Evolutionary conservation across 352 stramenopile genomes (phyloP), one percentile per base, ranked within the genome.

Genomic region (Phytopythium ostracodes): DNA sequence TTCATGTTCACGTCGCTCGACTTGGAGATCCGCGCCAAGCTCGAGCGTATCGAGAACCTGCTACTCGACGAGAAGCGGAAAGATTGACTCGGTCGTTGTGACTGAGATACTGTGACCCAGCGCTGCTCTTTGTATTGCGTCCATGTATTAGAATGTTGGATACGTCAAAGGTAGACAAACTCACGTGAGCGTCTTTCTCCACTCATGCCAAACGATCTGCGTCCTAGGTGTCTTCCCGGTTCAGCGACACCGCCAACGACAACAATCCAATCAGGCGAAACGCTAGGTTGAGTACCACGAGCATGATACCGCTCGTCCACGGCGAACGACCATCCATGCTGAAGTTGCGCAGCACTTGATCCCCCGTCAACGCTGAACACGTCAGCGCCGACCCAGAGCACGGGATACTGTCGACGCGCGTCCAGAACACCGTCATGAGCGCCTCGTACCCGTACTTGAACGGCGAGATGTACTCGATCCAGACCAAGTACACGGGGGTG

Each of bases 371-470:
- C 2, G 63, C 68, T 11, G 63, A 25, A 27, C 71, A 82, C 4
- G 38, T 44, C 17, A 51, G 31, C 9, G 42, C 54, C 20, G 59
- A 36, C 8, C 53, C 38, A 22, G 50, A 4, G 56, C 71, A 79
- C 33, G 71, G 44, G 24, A 76, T 75, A 10, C 11, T 20, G 27
- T 58, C 36, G 35, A 79, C 53, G 3, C 53, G 38, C 33, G 55
- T 29, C 68, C 69, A 79, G 52, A 71, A 77, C 20, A 65, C 35
- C 11, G 52, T 67, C 63, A 71, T 77, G 35, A 72, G n/a, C 4
- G 42, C 69, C 44, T 75, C 65, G 36, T 64, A 75, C n/a, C 66
- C 72, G 43, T 75, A 79, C 46, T 73, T 74, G 50, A 79, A 56
- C 8, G 70, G 67, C 43, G 69, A 77, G 29, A 74, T 44, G 62